Conservation (phyloP, 106 monocot genomes). For the Chionographis japonica region DNA sequence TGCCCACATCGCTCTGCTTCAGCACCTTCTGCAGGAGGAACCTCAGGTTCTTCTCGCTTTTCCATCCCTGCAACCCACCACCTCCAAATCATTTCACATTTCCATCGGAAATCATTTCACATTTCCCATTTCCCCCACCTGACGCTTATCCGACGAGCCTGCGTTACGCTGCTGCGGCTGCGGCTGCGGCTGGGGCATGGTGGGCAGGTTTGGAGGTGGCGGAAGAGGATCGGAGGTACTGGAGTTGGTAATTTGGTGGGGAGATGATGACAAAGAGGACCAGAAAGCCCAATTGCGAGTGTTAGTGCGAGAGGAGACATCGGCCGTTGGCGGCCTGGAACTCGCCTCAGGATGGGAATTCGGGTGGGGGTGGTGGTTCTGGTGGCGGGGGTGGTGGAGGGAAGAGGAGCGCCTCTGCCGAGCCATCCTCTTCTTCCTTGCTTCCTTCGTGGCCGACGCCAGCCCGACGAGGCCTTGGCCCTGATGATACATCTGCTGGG, state of each 20-base stretch:
- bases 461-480: constrained; percentile 7
- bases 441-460: constrained; percentile 73
- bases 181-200: not conserved
- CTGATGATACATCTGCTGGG: constrained; percentile 21
- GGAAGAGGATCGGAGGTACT: not conserved
- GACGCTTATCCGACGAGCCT: constrained; percentile 32
- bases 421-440: constrained; percentile 94
- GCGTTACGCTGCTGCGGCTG: constrained; percentile 4
- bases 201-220: not conserved
- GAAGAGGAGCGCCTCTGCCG: constrained; percentile 62
- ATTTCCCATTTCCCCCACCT: constrained; percentile 16
- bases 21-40: constrained; percentile 92
- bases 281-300: constrained; percentile 24
- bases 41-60: constrained; percentile 76
- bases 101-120: too few relatives aligned
- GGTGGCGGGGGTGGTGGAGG: constrained; percentile 47
- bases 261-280: constrained; percentile 13
- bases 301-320: not conserved
- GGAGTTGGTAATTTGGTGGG: constrained; percentile 1
- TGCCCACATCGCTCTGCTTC: constrained; percentile 97
- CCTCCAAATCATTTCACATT: not conserved
- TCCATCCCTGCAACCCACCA: constrained; percentile 29
- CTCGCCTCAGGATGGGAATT: not conserved
- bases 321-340: not conserved
- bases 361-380: constrained; percentile 9